Evolutionary conservation across 345 rosid genomes (phyloP).

Genomic region (Eutrema japonicum): DNA sequence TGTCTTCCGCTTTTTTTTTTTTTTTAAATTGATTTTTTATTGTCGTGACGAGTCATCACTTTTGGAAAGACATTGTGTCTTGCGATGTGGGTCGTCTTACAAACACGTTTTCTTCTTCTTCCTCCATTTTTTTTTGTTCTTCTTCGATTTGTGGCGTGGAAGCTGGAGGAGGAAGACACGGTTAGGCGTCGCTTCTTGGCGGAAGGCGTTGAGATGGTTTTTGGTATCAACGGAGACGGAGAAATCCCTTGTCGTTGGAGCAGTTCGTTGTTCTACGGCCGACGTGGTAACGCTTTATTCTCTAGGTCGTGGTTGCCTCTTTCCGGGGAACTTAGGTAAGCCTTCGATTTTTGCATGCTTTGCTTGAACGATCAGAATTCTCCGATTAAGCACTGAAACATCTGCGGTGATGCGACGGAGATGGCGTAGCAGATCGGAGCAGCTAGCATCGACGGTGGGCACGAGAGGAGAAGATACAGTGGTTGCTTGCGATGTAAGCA

Average conservation of each 20-base stretch:
- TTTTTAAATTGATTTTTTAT: too few relatives aligned
- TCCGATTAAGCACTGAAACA: background rate
- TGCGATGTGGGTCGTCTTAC: too few relatives aligned
- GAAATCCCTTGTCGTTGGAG: conserved; percentile 49
- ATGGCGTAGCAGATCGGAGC: too few relatives aligned
- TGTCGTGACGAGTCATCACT: too few relatives aligned
- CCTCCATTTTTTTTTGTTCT: too few relatives aligned
- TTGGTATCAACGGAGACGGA: conserved; percentile 46
- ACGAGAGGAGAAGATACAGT: too few relatives aligned
- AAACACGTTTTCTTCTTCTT: too few relatives aligned
- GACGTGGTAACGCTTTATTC: conserved; percentile 72
- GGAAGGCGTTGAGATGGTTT: conserved; percentile 61
- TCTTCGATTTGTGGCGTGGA: conserved; percentile 56
- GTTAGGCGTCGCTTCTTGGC: conserved; percentile 78
- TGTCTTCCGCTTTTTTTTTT: too few relatives aligned
- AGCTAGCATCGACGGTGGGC: too few relatives aligned
- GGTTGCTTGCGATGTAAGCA: too few relatives aligned
- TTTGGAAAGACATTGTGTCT: too few relatives aligned
- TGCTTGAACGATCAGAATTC: conserved; percentile 14
- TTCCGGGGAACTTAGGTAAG: conserved; percentile 67
- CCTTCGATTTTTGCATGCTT: background rate
- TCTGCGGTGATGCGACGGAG: too few relatives aligned
- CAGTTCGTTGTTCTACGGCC: conserved; percentile 68
- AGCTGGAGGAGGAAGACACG: conserved; percentile 89
- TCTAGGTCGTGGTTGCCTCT: conserved; percentile 86